Percentiles rank a stretch among this genome's conserved stretches.
Conservation (phyloP, 225 moss, liverwort and hornwort genomes). For the Pleurozium schreberi region DNA sequence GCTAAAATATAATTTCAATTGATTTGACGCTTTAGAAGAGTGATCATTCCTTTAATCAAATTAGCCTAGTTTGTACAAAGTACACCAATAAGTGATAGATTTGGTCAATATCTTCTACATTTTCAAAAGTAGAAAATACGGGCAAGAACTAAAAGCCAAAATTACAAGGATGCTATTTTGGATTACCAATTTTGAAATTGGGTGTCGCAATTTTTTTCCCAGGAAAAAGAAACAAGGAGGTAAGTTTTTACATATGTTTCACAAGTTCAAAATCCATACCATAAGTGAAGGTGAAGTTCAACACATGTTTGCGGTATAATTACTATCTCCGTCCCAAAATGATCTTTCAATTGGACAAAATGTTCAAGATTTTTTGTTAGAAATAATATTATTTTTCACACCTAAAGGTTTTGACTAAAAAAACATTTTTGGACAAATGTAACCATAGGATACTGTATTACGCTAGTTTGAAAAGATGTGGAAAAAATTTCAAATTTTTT, state of each 20-base stretch:
- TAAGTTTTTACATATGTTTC: background rate
- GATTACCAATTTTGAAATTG: no score
- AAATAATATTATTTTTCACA: no score
- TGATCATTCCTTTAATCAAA: background rate
- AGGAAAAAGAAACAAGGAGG: background rate
- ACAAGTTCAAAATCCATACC: background rate
- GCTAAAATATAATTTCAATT: no score
- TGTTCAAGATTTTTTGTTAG: no score
- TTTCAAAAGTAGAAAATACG: no score
- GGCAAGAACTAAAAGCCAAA: background rate
- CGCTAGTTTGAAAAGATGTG: no score
- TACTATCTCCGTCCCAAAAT: no score
- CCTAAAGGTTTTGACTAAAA: no score
- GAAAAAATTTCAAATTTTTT: no score
- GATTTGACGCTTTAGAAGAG: background rate
- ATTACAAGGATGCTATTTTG: fast-evolving
- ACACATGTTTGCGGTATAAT: background rate
- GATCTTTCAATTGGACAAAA: no score
- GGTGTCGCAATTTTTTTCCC: background rate
- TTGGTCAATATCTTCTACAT: fast-evolving
- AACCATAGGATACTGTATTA: no score
- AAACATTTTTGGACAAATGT: no score
- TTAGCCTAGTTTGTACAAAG: background rate
- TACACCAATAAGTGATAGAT: background rate
- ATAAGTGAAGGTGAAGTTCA: background rate